These are phyloP conservation scores for Nakazawaea peltata DNA, from an alignment of 805 yeast genomes.

Conservation along the genomic window DNA sequence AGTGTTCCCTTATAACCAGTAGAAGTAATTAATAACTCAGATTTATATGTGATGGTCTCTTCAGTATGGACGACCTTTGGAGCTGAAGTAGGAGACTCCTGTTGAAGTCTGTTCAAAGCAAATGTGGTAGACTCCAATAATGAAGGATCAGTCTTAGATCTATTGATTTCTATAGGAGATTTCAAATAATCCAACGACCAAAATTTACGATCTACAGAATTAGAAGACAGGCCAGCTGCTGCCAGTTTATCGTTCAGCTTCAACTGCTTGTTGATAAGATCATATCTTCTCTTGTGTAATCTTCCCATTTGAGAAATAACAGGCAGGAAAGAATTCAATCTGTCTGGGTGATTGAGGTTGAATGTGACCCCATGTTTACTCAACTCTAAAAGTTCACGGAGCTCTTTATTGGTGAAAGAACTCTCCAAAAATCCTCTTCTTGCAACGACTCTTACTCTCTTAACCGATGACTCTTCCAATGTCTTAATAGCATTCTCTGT, in stretches of 20 bases:
- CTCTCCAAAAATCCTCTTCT: constrained; percentile 81
- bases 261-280: constrained; percentile 42
- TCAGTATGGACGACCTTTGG: constrained; percentile 29
- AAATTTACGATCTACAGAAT: constrained; percentile 16
- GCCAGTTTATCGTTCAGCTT: no score
- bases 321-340: constrained; percentile 21
- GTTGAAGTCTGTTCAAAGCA: constrained; percentile 34
- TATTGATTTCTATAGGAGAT: constrained; percentile 51
- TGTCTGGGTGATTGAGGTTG: constrained; percentile 34
- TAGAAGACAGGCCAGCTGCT: constrained; percentile 5
- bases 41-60: constrained; percentile 23
- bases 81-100: constrained; percentile 28
- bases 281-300: constrained; percentile 54
- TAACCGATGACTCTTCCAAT: constrained; percentile 47
- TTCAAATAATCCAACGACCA: constrained; percentile 71
- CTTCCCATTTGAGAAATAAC: constrained; percentile 33
- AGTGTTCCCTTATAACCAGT: constrained; percentile 77
- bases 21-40: constrained; percentile 69
- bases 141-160: constrained; percentile 23
- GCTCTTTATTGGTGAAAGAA: constrained; percentile 88
- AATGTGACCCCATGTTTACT: constrained; percentile 38
- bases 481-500: constrained; percentile 46
- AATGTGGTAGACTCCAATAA: constrained; percentile 40
- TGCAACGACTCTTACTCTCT: constrained; percentile 66
- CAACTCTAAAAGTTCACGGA: constrained; percentile 73